A percentile compares a stretch with the other conserved stretches of the same genome.
Conservation (phyloP, 2,329 filamentous ascomycete species). For the Didymella pomorum region DNA sequence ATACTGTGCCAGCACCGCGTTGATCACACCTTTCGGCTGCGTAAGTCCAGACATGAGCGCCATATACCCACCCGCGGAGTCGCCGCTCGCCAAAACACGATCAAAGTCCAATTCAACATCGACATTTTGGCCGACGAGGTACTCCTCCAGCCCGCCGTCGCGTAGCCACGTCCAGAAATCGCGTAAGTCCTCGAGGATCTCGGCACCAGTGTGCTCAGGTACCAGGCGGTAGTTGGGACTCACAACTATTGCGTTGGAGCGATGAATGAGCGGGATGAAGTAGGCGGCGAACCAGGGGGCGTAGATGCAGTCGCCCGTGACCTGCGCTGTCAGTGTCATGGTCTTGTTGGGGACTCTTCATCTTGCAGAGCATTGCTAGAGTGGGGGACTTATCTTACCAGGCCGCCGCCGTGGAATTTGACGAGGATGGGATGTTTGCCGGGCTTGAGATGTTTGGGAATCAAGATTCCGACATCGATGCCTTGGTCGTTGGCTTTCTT, state of each 20-base stretch:
- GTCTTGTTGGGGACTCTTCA: neutral
- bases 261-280: conserved; percentile 51
- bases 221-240: conserved; percentile 61
- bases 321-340: conserved; percentile 1
- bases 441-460: conserved; percentile 48
- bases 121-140: conserved; percentile 25
- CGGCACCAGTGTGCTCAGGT: conserved; percentile 57
- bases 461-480: conserved; percentile 50
- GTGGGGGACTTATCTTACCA: conserved; percentile 41
- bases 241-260: conserved; percentile 56
- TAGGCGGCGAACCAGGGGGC: conserved; percentile 42
- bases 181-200: conserved; percentile 58
- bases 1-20: conserved; percentile 38
- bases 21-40: conserved; percentile 31
- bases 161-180: conserved; percentile 60
- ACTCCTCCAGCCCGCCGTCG: conserved; percentile 14
- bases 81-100: conserved; percentile 44
- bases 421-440: conserved; percentile 53
- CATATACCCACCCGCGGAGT: conserved; percentile 52
- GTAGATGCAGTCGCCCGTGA: conserved; percentile 39
- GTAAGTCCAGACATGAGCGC: conserved; percentile 44
- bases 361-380: neutral
- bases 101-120: conserved; percentile 34
- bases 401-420: conserved; percentile 56
- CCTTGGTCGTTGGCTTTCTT: conserved; percentile 52